Conservation (phyloP, 2,329 filamentous ascomycete genomes). For the Penicillium olsonii region DNA sequence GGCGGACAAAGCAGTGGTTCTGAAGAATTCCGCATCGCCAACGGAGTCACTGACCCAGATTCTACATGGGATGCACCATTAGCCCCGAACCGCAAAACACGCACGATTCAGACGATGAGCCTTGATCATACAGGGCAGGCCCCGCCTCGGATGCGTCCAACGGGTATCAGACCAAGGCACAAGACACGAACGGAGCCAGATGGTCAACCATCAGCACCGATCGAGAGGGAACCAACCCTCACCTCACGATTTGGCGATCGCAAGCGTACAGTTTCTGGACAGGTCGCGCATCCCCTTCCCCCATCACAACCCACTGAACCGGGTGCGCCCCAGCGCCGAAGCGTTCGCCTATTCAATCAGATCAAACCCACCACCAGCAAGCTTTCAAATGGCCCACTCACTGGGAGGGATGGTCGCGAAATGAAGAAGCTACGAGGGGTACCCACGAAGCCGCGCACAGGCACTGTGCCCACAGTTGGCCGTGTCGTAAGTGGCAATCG, state of each 20-base stretch:
- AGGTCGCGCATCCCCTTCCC: constrained; percentile 57
- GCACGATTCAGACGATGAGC: constrained; percentile 57
- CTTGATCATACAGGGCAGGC: constrained; percentile 55
- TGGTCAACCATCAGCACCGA: constrained; percentile 38
- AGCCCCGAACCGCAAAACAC: constrained; percentile 52
- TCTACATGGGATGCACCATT: constrained; percentile 45
- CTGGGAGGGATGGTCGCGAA: constrained; percentile 67
- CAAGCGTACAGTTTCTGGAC: constrained; percentile 91
- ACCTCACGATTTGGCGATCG: constrained; percentile 58
- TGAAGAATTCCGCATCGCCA: constrained; percentile 41
- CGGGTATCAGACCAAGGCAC: constrained; percentile 44
- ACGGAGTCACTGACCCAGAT: constrained; percentile 32
- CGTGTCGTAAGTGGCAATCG: constrained; percentile 88
- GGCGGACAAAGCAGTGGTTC: constrained; percentile 50
- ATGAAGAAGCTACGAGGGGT: constrained; percentile 82
- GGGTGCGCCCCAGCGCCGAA: constrained; percentile 66
- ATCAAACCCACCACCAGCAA: constrained; percentile 67
- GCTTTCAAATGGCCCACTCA: constrained; percentile 61
- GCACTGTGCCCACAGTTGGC: constrained; percentile 71
- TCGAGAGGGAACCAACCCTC: constrained; percentile 34
- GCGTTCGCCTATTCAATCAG: constrained; percentile 70
- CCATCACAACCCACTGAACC: constrained; percentile 62
- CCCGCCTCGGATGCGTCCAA: constrained; percentile 66
- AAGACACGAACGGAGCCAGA: constrained; percentile 42
- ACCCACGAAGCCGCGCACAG: constrained; percentile 65